These are phyloP conservation scores for Raphanus sativus DNA, from an alignment of 345 rosid species.

Conservation along the genomic window DNA sequence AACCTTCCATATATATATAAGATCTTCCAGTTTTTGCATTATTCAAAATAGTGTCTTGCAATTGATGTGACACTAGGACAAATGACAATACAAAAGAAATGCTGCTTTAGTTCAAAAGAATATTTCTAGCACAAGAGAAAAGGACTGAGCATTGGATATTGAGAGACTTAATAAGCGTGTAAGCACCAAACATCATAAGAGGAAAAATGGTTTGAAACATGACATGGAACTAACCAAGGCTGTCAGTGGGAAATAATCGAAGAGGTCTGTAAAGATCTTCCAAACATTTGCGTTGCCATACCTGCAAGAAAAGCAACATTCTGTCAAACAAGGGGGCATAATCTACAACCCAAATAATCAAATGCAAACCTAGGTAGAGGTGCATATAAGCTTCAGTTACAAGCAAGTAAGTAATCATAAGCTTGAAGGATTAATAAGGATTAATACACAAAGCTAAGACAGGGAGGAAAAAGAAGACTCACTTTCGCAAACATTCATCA, in stretches of 20 bases:
- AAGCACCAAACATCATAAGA: slow-evolving; percentile 3
- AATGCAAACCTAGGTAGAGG: slow-evolving; percentile 9
- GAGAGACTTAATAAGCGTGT: slow-evolving; percentile 1
- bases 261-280: slow-evolving; percentile 89
- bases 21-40: slow-evolving; percentile 25
- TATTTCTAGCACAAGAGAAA: slow-evolving; percentile 2
- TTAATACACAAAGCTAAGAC: slow-evolving; percentile 1
- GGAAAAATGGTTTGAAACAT: neutral
- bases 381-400: neutral
- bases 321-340: neutral
- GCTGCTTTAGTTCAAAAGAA: slow-evolving; percentile 6
- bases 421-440: slow-evolving; percentile 19
- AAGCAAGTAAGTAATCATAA: slow-evolving; percentile 6
- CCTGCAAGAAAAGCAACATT: slow-evolving; percentile 48
- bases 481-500: slow-evolving; percentile 98
- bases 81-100: slow-evolving; percentile 6
- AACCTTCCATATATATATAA: slow-evolving; percentile 23
- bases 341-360: slow-evolving; percentile 7
- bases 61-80: slow-evolving; percentile 29
- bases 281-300: slow-evolving; percentile 95
- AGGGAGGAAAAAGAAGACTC: slow-evolving; percentile 42
- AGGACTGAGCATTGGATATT: slow-evolving; percentile 7
- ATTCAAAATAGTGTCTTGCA: slow-evolving; percentile 28
- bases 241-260: slow-evolving; percentile 92
- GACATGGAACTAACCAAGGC: slow-evolving; percentile 78